phyloP scores from a whole-genome alignment of 2,329 filamentous ascomycete genomes.

The Aspergillus caelatus region DNA sequence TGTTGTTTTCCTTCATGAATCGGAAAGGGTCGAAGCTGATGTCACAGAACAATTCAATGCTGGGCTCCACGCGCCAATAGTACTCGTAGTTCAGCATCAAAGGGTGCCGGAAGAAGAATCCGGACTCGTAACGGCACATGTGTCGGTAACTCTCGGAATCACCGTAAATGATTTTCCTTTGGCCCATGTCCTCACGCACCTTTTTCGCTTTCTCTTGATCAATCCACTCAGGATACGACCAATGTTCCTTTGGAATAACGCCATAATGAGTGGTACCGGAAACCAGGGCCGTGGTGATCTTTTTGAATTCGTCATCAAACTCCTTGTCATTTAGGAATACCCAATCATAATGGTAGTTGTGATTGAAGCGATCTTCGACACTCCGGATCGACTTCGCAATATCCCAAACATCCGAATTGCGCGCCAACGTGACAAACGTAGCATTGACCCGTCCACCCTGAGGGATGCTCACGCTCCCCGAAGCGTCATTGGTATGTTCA shows the following conservation, averaged over 20 bases:
- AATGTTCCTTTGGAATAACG: constrained; percentile 86
- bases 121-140: constrained; percentile 99
- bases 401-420: constrained; percentile 94
- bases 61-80: constrained; percentile 99
- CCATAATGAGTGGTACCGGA: constrained; percentile 93
- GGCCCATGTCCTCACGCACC: constrained; percentile 90
- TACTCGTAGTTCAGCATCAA: constrained; percentile 96
- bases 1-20: constrained; percentile 91
- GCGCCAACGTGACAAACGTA: constrained; percentile 93
- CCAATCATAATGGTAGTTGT: constrained; percentile 97
- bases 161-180: constrained; percentile 96
- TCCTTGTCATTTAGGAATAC: constrained; percentile 97
- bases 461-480: constrained; percentile 51
- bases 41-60: constrained; percentile 94
- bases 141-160: constrained; percentile 96
- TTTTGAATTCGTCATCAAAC: constrained; percentile 92
- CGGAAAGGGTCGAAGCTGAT: constrained; percentile 95
- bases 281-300: constrained; percentile 83
- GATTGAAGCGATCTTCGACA: constrained; percentile 97
- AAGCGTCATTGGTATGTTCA: constrained; percentile 14
- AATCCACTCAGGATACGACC: constrained; percentile 95
- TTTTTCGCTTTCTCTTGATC: constrained; percentile 90
- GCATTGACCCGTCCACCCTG: constrained; percentile 82
- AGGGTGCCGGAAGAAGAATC: constrained; percentile 96
- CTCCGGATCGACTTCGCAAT: constrained; percentile 94